Percentiles rank a stretch among this genome's conserved stretches.
Conservation (phyloP, 1,284 basidiomycete genomes). For the Irpex sp. region DNA sequence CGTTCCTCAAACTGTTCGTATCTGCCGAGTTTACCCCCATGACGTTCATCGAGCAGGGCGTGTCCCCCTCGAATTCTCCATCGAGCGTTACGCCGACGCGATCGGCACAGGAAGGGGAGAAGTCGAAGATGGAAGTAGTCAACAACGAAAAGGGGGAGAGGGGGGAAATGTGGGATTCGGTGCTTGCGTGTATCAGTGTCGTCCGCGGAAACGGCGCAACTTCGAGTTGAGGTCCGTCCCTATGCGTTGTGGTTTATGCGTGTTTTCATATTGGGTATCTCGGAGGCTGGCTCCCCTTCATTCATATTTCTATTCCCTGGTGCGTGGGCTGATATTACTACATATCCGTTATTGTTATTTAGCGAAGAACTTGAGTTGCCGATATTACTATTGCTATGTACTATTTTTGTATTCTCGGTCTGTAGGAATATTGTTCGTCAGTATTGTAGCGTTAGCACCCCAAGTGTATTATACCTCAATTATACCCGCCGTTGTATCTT, state of each 20-base stretch:
- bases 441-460: neutral
- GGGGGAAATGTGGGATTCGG: constrained; percentile 27
- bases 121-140: no score
- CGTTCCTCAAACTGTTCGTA: constrained; percentile 45
- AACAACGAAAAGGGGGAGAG: neutral
- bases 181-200: constrained; percentile 27
- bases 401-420: neutral
- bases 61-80: neutral
- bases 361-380: neutral
- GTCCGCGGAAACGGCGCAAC: constrained; percentile 10
- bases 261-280: neutral
- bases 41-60: constrained; percentile 37
- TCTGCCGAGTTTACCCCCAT: constrained; percentile 41
- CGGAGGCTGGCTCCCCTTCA: neutral
- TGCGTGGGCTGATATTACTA: neutral
- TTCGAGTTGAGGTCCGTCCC: neutral
- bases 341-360: neutral
- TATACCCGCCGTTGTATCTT: neutral
- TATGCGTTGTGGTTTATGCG: neutral
- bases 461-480: neutral
- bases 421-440: neutral
- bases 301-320: neutral
- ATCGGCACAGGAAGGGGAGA: neutral
- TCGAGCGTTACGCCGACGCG: neutral
- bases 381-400: neutral